Conservation (phyloP, 139 green algal species). For the Nannochloris sp. region DNA sequence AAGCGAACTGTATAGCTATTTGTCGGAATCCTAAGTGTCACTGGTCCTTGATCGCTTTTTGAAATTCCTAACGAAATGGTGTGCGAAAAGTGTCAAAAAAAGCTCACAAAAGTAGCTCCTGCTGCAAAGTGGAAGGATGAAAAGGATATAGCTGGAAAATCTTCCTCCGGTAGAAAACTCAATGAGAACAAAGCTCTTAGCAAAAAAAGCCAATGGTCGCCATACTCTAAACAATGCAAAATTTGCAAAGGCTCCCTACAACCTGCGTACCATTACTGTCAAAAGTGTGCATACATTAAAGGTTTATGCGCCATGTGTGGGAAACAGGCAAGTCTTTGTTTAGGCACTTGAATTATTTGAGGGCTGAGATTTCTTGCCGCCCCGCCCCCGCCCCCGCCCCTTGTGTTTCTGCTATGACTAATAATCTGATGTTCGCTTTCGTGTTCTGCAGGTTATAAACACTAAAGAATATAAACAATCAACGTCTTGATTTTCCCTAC, state of each 20-base stretch:
- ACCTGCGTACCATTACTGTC: constrained; percentile 50
- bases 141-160: constrained; percentile 35
- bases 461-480: too few species aligned
- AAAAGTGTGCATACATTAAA: constrained; percentile 60
- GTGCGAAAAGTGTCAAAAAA: constrained; percentile 68
- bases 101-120: constrained; percentile 47
- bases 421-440: too few species aligned
- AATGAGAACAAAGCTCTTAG: constrained; percentile 73
- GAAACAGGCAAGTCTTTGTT: constrained; percentile 4
- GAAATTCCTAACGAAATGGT: constrained; percentile 63
- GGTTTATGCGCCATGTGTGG: constrained; percentile 69
- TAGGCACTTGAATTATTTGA: too few species aligned
- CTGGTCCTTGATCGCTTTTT: too few species aligned
- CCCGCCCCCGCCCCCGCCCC: too few species aligned
- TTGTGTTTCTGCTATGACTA: too few species aligned
- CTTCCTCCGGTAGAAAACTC: constrained; percentile 49
- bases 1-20: not conserved
- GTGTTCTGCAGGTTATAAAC: too few species aligned
- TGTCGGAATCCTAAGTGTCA: constrained; percentile 5
- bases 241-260: constrained; percentile 53
- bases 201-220: constrained; percentile 48
- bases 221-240: constrained; percentile 54
- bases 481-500: too few species aligned
- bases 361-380: too few species aligned
- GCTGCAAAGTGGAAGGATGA: constrained; percentile 67